Percentiles rank a stretch among this genome's conserved stretches.
phyloP scores from a whole-genome alignment of 495 filamentous ascomycete genomes.

The Xylaria venustula region DNA sequence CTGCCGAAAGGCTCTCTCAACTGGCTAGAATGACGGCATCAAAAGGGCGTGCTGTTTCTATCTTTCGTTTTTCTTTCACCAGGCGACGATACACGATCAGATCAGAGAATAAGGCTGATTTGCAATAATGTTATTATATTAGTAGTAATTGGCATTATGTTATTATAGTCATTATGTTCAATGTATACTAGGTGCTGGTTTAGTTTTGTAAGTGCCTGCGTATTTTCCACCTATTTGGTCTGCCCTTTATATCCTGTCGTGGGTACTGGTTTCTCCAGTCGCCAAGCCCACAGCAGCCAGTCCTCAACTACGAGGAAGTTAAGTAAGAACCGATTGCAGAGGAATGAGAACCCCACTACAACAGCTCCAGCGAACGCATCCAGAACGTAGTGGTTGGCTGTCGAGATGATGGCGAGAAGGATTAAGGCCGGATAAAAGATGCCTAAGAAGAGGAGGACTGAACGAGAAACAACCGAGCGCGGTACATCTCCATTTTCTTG shows the following conservation, averaged over 20 bases:
- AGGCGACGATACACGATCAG: no score
- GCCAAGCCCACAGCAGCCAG: slow-evolving; percentile 60
- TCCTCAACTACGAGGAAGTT: slow-evolving; percentile 64
- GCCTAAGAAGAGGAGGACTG: slow-evolving; percentile 47
- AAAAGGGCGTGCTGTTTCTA: no score
- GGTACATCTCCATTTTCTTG: slow-evolving; percentile 32
- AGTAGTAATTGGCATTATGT: slow-evolving; percentile 10
- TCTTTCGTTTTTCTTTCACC: no score
- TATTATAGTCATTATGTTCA: slow-evolving; percentile 30
- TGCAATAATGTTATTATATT: neutral
- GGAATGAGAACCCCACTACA: slow-evolving; percentile 58
- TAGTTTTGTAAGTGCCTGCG: neutral
- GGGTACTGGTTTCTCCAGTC: slow-evolving; percentile 59
- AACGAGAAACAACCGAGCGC: slow-evolving; percentile 15
- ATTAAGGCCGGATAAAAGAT: slow-evolving; percentile 65
- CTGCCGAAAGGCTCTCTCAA: no score
- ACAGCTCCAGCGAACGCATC: slow-evolving; percentile 66
- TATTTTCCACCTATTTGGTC: slow-evolving; percentile 7
- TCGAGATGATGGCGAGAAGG: slow-evolving; percentile 66
- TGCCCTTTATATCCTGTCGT: slow-evolving; percentile 21
- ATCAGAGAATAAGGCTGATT: no score
- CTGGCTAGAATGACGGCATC: no score
- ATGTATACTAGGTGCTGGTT: neutral
- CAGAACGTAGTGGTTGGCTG: slow-evolving; percentile 71
- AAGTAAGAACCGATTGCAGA: slow-evolving; percentile 57